phyloP scores from a whole-genome alignment of 176 grass and related monocot species.

The Otatea glauca region DNA sequence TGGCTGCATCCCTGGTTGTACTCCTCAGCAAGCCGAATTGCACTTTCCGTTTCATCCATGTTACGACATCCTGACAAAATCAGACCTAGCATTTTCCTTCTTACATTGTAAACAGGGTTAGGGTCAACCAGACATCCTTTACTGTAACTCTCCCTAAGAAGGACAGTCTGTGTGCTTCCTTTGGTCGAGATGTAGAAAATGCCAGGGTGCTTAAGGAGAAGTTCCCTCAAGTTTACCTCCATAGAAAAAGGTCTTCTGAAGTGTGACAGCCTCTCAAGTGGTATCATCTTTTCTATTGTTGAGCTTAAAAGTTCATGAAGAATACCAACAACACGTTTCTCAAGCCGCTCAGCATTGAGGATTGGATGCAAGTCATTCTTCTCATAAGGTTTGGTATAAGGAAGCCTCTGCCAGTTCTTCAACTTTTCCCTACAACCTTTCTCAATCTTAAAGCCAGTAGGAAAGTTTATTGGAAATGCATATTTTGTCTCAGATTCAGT shows the following conservation, averaged over 20 bases:
- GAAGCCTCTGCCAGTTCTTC: conserved; percentile 68
- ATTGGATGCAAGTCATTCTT: conserved; percentile 39
- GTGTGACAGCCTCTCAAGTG: conserved; percentile 60
- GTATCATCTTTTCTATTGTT: conserved; percentile 58
- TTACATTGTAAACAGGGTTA: conserved; percentile 54
- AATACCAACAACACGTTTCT: conserved; percentile 66
- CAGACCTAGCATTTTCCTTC: conserved; percentile 63
- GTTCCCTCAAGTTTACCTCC: conserved; percentile 64
- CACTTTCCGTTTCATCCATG: conserved; percentile 31
- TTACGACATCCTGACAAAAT: conserved; percentile 46
- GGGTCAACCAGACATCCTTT: conserved; percentile 58
- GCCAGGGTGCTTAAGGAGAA: conserved; percentile 70
- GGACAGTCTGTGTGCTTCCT: conserved; percentile 53
- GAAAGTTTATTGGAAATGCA: conserved; percentile 64
- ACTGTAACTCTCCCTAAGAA: conserved; percentile 62
- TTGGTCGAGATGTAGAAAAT: conserved; percentile 81
- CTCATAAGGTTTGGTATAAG: conserved; percentile 66
- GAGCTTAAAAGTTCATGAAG: conserved; percentile 65
- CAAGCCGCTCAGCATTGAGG: conserved; percentile 38
- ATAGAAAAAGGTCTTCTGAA: conserved; percentile 56
- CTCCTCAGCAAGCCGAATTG: conserved; percentile 17
- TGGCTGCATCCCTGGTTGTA: conserved; percentile 26
- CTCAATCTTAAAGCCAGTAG: conserved; percentile 62
- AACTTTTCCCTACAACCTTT: conserved; percentile 61
- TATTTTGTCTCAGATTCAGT: conserved; percentile 61